Percentiles rank a stretch among this genome's conserved stretches.
Evolutionary conservation across 2,329 filamentous ascomycete species (phyloP).

Genomic region (Graphilbum ipis-grandicollis): DNA sequence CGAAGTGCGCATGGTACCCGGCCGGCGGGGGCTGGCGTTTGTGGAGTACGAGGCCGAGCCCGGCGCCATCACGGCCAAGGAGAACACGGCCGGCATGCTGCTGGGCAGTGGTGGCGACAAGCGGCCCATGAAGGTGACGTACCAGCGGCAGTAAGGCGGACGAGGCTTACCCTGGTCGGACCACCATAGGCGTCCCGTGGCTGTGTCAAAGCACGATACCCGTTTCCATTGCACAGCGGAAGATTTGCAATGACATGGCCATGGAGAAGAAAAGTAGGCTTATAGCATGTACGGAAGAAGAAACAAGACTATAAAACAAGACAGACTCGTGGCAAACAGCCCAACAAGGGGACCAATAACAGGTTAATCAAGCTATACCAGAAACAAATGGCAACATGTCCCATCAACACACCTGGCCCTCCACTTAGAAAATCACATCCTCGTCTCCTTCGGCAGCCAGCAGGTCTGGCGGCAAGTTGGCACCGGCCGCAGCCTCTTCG

Average conservation of each 20-base stretch:
- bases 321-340: no score
- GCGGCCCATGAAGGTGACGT: constrained; percentile 84
- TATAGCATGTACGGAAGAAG: no score
- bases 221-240: constrained; percentile 8
- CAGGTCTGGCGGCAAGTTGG: constrained; percentile 38
- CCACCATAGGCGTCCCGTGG: neutral
- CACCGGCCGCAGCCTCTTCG: constrained; percentile 13
- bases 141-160: constrained; percentile 62
- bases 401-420: no score
- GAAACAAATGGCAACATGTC: no score
- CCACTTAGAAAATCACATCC: constrained; percentile 65
- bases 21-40: constrained; percentile 78
- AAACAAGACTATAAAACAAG: no score
- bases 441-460: constrained; percentile 62
- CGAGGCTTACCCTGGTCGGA: neutral
- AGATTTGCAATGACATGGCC: neutral
- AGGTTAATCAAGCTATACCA: no score
- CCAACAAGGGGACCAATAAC: no score
- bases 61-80: constrained; percentile 83
- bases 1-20: constrained; percentile 79
- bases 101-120: constrained; percentile 39
- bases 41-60: constrained; percentile 88
- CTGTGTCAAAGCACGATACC: neutral
- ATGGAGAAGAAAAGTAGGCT: neutral
- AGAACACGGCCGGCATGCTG: constrained; percentile 73